These are phyloP conservation scores for Mortierella polycephala DNA, from an alignment of 371 early-diverging fungal genomes.

Conservation along the genomic window DNA sequence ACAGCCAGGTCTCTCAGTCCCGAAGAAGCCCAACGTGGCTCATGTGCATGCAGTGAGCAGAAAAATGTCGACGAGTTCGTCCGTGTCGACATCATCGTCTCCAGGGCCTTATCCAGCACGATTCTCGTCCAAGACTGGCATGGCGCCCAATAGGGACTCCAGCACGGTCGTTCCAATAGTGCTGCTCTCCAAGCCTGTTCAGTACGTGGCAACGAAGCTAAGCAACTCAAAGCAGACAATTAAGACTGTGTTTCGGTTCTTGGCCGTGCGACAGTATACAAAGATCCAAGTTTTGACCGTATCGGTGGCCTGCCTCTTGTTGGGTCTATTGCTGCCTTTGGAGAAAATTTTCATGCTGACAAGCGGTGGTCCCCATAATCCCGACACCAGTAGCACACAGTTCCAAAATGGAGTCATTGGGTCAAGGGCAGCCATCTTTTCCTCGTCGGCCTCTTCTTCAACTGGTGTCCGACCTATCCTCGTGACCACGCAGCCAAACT, in stretches of 20 bases:
- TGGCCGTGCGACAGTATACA: conserved; percentile 49
- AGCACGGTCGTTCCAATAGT: not conserved
- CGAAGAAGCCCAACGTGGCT: conserved; percentile 9
- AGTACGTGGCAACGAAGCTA: conserved; percentile 27
- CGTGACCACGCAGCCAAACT: conserved; percentile 10
- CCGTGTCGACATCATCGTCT: conserved; percentile 18
- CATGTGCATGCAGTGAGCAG: conserved; percentile 30
- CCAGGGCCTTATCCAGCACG: conserved; percentile 44
- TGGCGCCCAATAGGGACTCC: not conserved
- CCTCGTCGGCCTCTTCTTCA: conserved; percentile 6
- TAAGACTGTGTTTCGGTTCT: conserved; percentile 27
- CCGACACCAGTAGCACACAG: conserved; percentile 10
- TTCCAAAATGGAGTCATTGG: conserved; percentile 15
- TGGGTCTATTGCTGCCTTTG: conserved; percentile 41
- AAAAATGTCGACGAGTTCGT: conserved; percentile 36
- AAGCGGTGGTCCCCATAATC: not conserved
- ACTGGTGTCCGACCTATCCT: conserved; percentile 8
- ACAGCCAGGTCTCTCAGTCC: not conserved
- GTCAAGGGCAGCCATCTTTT: conserved; percentile 10
- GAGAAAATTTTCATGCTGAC: conserved; percentile 37
- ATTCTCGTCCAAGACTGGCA: conserved; percentile 16
- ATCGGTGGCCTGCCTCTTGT: conserved; percentile 36
- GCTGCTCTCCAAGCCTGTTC: not conserved
- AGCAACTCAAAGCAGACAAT: conserved; percentile 38
- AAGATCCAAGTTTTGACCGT: conserved; percentile 49